Base-by-base conservation (phyloP, 78 protist genomes). In the Dictyostelium brefeldianum region DNA sequence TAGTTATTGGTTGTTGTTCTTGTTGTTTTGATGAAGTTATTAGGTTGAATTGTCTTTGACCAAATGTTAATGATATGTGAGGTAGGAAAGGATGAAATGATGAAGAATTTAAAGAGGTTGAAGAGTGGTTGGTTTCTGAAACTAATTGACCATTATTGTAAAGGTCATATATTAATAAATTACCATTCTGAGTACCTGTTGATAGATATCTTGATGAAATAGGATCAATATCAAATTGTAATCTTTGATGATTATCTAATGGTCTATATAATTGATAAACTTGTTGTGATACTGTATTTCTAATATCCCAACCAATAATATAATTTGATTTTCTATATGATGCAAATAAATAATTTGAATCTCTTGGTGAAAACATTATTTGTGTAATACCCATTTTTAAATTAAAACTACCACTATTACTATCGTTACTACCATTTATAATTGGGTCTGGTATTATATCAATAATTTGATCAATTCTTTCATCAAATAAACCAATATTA, bases 301-400 rank as follows among this genome's bases (percentile, higher is more conserved):
- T 53, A 29, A 85, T 43, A 62, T 85, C 92, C 92, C 92, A 85
- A 5, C 92, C 92, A 29, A 85, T 17, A 29, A 85, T 85, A 31
- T 54, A 54, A 48, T 85, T 64, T 82, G 90, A 85, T 59, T 85
- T 85, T n/a, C 92, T 53, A 59, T 57, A 85, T 5, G 74, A 43
- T 36, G 92, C 92, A 75, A 74, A 85, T 29, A 85, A 41, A 71
- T 74, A 51, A 29, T 53, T 50, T n/a, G 82, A 80, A 85, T 74
- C 83, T 47, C n/a, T 46, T 43, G 81, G 70, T 29, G 78, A 57
- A 59, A 85, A 74, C 54, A 51, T 20, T 25, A 70, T 43, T 20
- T 85, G 92, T 2, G 92, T 85, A 3, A 85, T 74, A 18, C 92
- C 92, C 31, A 47, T 46, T 22, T 20, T n/a, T 5, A 10, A 10